phyloP scores from a whole-genome alignment of 2,329 filamentous ascomycete species.

The Lachnum nothofagi region DNA sequence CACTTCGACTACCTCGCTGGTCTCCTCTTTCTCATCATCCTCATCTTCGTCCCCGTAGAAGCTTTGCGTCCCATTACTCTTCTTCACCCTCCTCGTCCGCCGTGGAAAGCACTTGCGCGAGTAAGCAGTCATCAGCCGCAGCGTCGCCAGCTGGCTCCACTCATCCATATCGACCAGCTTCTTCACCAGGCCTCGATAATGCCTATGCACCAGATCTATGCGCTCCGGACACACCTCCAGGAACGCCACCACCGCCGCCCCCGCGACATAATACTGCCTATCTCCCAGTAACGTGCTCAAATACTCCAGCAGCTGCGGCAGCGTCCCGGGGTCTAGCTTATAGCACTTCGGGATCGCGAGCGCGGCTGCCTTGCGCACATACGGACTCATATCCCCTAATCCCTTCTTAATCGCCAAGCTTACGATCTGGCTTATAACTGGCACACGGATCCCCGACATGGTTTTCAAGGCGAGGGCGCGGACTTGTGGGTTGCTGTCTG shows the following conservation, averaged over 20 bases:
- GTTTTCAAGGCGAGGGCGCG: conserved; percentile 88
- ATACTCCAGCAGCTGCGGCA: conserved; percentile 80
- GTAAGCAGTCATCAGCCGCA: conserved; percentile 79
- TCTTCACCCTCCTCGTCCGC: conserved; percentile 54
- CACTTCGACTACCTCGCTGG: conserved; percentile 48
- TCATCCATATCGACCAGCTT: conserved; percentile 99
- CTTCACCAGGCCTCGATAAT: conserved; percentile 78
- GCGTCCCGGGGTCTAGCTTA: conserved; percentile 76
- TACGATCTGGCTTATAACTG: conserved; percentile 96
- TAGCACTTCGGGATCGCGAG: conserved; percentile 96
- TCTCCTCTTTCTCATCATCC: conserved; percentile 36
- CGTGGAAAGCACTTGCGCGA: conserved; percentile 81
- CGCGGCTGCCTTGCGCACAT: conserved; percentile 87
- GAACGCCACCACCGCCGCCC: conserved; percentile 84
- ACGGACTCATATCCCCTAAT: conserved; percentile 85
- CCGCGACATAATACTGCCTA: conserved; percentile 93
- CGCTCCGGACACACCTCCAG: conserved; percentile 83
- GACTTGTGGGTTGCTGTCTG: conserved; percentile 84
- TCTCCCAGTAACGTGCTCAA: conserved; percentile 74
- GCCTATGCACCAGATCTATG: conserved; percentile 82
- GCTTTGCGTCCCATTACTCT: conserved; percentile 52
- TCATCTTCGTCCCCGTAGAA: conserved; percentile 73
- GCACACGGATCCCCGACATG: conserved; percentile 96
- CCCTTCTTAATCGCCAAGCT: conserved; percentile 94
- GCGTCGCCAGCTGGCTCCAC: conserved; percentile 84